Conservation (phyloP, 139 green algal species). For the Chlorella sp. region DNA sequence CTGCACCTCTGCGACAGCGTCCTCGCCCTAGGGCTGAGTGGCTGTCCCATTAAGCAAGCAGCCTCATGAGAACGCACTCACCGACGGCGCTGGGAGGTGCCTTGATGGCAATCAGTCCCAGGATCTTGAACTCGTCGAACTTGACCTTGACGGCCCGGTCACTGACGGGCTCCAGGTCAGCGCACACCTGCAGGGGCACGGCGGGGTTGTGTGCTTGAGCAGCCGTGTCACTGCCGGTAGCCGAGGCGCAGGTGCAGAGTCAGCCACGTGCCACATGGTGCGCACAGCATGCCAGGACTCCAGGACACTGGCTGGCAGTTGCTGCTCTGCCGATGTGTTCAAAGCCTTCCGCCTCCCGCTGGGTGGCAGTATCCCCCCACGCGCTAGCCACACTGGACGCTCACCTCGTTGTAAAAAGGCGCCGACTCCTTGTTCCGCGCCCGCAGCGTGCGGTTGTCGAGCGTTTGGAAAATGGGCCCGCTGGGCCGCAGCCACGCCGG, state of each 20-base stretch:
- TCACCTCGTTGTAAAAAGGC: constrained; percentile 82
- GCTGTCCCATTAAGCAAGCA: too few relatives aligned
- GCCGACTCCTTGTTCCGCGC: constrained; percentile 72
- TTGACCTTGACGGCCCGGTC: constrained; percentile 52
- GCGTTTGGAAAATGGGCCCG: constrained; percentile 75
- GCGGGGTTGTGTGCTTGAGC: too few relatives aligned
- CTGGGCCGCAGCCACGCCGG: constrained; percentile 59
- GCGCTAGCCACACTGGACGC: neutral
- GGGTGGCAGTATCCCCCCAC: neutral
- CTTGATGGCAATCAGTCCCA: constrained; percentile 65
- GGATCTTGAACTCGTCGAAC: constrained; percentile 72
- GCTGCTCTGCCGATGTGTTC: neutral
- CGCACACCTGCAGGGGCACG: constrained; percentile 41
- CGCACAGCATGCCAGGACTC: neutral
- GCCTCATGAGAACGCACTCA: too few relatives aligned
- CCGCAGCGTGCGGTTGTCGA: constrained; percentile 49
- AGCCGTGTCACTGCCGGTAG: too few relatives aligned
- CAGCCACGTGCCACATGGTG: too few relatives aligned
- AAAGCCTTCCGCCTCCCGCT: neutral
- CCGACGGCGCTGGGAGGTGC: neutral
- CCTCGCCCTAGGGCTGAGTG: too few relatives aligned
- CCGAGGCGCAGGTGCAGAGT: too few relatives aligned
- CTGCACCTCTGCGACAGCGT: too few relatives aligned
- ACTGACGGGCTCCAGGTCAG: constrained; percentile 60
- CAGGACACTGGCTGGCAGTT: neutral